phyloP scores from a whole-genome alignment of 176 grass and related monocot species.

The Cenchrus purpureus region DNA sequence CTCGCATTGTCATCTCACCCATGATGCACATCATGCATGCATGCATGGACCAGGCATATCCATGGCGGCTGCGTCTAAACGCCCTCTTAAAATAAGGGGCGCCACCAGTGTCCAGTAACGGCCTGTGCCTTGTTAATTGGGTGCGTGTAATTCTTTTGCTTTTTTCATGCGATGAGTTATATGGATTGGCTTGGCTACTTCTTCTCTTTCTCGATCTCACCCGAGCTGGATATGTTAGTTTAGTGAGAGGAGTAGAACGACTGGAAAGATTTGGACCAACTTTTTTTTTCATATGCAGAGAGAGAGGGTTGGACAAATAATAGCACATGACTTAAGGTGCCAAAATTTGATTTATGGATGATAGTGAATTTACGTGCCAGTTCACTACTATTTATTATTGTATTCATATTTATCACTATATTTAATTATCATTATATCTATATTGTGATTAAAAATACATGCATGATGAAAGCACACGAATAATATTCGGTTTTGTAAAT shows the following conservation, averaged over 20 bases:
- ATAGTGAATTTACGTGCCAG: background rate
- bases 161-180: background rate
- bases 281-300: background rate
- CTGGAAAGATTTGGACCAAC: slow-evolving; percentile 2
- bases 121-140: background rate
- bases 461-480: background rate
- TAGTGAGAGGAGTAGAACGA: background rate
- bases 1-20: background rate
- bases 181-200: background rate
- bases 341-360: background rate
- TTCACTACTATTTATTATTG: background rate
- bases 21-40: too few relatives aligned
- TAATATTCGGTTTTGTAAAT: background rate
- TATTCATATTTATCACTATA: too few relatives aligned
- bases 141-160: background rate
- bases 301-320: background rate
- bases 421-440: too few relatives aligned
- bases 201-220: background rate
- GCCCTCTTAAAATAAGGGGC: slow-evolving; percentile 29
- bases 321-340: background rate
- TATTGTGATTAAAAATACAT: background rate
- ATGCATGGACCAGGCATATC: background rate
- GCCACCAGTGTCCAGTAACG: background rate
- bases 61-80: background rate
- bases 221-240: slow-evolving; percentile 3